Conservation (phyloP, 169 alveolate genomes). For the Plasmodium vinckei region DNA sequence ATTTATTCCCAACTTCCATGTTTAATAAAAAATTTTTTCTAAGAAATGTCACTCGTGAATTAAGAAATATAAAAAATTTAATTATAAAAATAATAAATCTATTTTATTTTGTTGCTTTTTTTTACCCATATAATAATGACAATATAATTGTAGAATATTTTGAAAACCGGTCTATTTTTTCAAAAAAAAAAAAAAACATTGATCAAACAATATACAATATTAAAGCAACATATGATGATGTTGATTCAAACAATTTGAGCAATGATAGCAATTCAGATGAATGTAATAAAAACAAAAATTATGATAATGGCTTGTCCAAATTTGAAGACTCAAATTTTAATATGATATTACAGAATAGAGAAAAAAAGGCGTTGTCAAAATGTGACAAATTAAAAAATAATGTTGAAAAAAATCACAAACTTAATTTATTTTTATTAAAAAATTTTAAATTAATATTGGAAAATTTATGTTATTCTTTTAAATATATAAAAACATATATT, state of each 20-base stretch:
- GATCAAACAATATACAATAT: not conserved
- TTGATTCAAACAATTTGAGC: not conserved
- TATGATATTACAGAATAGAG: conserved; percentile 23
- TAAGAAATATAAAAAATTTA: conserved; percentile 31
- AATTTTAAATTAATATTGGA: conserved; percentile 35
- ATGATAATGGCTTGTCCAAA: not conserved
- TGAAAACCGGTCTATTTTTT: conserved; percentile 20
- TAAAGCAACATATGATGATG: conserved; percentile 26
- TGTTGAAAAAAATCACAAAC: conserved; percentile 27
- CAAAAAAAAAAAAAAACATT: not conserved
- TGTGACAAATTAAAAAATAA: conserved; percentile 22
- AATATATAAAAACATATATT: conserved; percentile 36
- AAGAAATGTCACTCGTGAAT: conserved; percentile 23
- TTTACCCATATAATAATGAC: conserved; percentile 47
- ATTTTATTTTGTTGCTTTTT: conserved; percentile 3
- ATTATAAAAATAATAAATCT: conserved; percentile 25
- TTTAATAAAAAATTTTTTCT: conserved; percentile 16
- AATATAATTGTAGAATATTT: conserved; percentile 40
- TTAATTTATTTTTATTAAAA: conserved; percentile 28
- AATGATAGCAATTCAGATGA: conserved; percentile 2
- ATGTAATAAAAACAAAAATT: not conserved
- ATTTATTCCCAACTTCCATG: conserved; percentile 31
- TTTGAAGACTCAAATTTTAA: not conserved
- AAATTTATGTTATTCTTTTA: conserved; percentile 20
- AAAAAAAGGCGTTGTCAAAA: conserved; percentile 22